Percentiles rank a stretch among this genome's conserved stretches.
phyloP scores from a whole-genome alignment of 1,139 yeast species.

The Barnettozyma hawaiiensis region DNA sequence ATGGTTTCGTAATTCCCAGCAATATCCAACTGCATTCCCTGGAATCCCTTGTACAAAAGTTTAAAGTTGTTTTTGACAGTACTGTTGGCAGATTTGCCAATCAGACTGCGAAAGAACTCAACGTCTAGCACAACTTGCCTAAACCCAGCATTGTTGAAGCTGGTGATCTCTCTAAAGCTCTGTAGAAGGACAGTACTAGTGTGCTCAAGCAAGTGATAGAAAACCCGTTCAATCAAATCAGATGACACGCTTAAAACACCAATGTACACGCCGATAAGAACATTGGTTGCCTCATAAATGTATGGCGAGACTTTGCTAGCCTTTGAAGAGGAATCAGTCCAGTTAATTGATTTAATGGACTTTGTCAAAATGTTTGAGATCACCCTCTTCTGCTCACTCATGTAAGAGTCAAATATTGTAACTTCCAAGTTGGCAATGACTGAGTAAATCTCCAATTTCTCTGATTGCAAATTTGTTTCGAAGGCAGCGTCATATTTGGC shows the following conservation, averaged over 20 bases:
- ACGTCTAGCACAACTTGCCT: slow-evolving; percentile 35
- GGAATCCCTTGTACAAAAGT: slow-evolving; percentile 19
- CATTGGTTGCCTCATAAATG: slow-evolving; percentile 45
- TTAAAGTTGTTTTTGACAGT: slow-evolving; percentile 17
- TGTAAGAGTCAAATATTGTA: slow-evolving; percentile 46
- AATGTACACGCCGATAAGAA: slow-evolving; percentile 49
- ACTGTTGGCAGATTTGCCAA: slow-evolving; percentile 19
- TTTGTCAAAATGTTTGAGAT: slow-evolving; percentile 42
- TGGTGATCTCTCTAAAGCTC: slow-evolving; percentile 35
- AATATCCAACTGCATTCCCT: slow-evolving; percentile 11
- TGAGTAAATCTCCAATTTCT: slow-evolving; percentile 37
- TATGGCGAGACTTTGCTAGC: slow-evolving; percentile 42
- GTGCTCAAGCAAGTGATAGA: slow-evolving; percentile 43
- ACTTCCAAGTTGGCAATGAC: slow-evolving; percentile 45
- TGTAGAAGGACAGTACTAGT: slow-evolving; percentile 39
- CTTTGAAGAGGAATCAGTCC: slow-evolving; percentile 36
- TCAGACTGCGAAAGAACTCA: slow-evolving; percentile 31
- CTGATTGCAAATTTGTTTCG: slow-evolving; percentile 35
- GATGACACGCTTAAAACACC: slow-evolving; percentile 45
- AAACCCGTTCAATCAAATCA: slow-evolving; percentile 37
- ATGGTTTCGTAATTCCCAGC: slow-evolving; percentile 9
- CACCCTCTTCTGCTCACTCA: slow-evolving; percentile 43
- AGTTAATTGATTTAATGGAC: slow-evolving; percentile 42
- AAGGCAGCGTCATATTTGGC: slow-evolving; percentile 44
- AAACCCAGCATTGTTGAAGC: slow-evolving; percentile 31